These are phyloP conservation scores for Talinum fruticosum DNA, from an alignment of 148 eudicot species.

Conservation along the genomic window DNA sequence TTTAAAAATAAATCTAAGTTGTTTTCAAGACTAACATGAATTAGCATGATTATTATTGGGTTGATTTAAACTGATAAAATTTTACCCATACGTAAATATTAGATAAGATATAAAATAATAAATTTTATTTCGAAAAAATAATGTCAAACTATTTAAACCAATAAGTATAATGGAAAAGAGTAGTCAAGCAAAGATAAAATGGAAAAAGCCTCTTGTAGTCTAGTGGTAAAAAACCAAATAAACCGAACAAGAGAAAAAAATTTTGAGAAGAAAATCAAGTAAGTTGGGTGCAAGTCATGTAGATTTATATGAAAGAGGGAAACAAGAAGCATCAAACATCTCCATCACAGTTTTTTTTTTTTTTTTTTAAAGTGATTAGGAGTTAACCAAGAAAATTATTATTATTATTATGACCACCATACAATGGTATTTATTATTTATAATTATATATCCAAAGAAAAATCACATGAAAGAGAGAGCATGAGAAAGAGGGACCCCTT, in stretches of 20 bases:
- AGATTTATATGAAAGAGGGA: background rate
- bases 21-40: no score
- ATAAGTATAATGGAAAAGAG: no score
- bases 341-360: background rate
- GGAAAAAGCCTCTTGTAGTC: background rate
- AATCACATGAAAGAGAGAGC: background rate
- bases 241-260: conserved; percentile 19
- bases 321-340: conserved; percentile 13
- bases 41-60: no score
- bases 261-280: background rate
- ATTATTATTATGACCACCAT: background rate
- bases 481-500: conserved; percentile 20
- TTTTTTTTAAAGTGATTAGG: background rate
- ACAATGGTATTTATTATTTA: no score
- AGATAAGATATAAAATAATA: no score
- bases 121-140: no score
- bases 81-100: no score
- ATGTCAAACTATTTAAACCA: no score
- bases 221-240: conserved; percentile 7
- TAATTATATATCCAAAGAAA: background rate
- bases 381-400: background rate
- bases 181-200: background rate
- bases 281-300: conserved; percentile 18
- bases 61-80: no score
- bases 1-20: no score